Evolutionary conservation across 306 rosid species (phyloP), one percentile per base, ranked within the genome.

Genomic region (Lablab purpureus): DNA sequence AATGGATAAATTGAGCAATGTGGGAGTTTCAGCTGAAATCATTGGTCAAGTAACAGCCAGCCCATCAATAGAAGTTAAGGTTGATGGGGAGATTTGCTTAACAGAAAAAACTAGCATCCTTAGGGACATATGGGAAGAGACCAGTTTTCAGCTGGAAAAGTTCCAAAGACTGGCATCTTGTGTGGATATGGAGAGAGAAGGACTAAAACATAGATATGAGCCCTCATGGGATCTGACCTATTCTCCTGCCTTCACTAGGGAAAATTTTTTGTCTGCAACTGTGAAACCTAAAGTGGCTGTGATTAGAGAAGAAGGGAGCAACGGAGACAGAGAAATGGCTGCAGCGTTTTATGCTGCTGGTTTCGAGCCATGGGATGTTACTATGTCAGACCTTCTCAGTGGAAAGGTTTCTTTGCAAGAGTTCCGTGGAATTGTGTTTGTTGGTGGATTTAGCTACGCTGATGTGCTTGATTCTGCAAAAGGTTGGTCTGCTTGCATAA

Each of bases 241-340:
- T 81, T 72, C 83, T 80, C 97, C 98, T 67, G 80, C 90, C 80
- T 85, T 85, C 77, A 94, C 98, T 8, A 86, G 88, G 41, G 86
- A 83, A 12, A 94, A 85, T 66, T 85, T 79, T 78, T 59, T 87
- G 88, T 69, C 66, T 83, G 83, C 88, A 25, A 55, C 88, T 43
- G 32, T 46, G 19, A 94, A 91, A 83, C 98, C 97, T 15, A 90
- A 88, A 73, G 94, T 94, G 78, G 98, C 97, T 6, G 90, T 94
- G 85, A 89, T 92, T 62, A 89, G 96, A 81, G 98, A 94, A 88
- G 97, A 94, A 89, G 98, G 97, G 28, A 92, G 96, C 92, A 94
- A 94, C 23, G 98, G 98, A 56, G 97, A 94, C 62, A 80, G 94
- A 73, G 97, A 94, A 87, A 94, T 94, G 98, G 85, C 98, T 72